Conservation (phyloP, 306 rosid species). For the Senna tora region DNA sequence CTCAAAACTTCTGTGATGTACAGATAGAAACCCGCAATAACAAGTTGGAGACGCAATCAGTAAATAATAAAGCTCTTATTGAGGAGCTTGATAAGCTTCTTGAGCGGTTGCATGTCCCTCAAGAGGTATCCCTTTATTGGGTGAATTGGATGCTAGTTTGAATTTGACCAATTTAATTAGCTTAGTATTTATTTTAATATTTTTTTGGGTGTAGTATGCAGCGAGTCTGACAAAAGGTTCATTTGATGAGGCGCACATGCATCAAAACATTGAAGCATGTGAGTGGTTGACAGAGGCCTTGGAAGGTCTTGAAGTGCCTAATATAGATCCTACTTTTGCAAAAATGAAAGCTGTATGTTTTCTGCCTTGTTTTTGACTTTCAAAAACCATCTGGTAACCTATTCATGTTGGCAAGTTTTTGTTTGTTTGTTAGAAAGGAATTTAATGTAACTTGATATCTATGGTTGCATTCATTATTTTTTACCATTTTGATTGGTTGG, state of each 20-base stretch:
- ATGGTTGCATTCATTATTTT: constrained; percentile 20
- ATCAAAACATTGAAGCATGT: constrained; percentile 84
- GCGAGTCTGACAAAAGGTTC: constrained; percentile 81
- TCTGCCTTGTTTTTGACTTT: constrained; percentile 38
- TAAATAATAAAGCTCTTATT: constrained; percentile 79
- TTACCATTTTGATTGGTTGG: constrained; percentile 2
- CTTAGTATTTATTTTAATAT: constrained; percentile 37
- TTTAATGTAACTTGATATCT: constrained; percentile 4
- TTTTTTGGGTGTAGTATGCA: constrained; percentile 67
- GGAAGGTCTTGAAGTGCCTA: constrained; percentile 65
- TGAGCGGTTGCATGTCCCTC: constrained; percentile 74
- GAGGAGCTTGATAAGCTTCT: constrained; percentile 89
- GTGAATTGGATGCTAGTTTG: constrained; percentile 24
- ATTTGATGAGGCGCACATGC: constrained; percentile 76
- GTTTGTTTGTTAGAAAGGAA: neutral
- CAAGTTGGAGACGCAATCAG: constrained; percentile 91
- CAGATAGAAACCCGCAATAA: constrained; percentile 96
- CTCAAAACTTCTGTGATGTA: constrained; percentile 39
- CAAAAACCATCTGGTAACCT: neutral
- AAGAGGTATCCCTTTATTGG: constrained; percentile 63
- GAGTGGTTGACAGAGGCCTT: constrained; percentile 87
- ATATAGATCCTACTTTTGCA: constrained; percentile 70
- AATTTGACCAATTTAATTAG: constrained; percentile 32
- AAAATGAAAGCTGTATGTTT: constrained; percentile 85
- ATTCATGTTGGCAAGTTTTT: constrained; percentile 6